A percentile compares a stretch with the other conserved stretches of the same genome.
Conservation (phyloP, 495 filamentous ascomycete genomes). For the Cercophora newfieldiana region DNA sequence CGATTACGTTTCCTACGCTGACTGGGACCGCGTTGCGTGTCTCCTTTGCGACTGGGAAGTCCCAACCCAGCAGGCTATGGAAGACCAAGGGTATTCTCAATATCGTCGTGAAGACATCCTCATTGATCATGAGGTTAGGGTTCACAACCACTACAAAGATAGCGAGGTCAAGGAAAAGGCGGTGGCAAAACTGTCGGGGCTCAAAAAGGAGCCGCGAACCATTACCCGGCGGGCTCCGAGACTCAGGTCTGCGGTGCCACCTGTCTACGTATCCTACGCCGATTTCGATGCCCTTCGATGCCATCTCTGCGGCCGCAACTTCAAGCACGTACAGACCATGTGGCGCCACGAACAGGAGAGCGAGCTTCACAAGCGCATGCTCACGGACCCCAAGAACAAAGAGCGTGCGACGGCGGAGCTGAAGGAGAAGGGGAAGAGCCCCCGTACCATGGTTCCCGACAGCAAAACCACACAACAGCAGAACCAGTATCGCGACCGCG, state of each 20-base stretch:
- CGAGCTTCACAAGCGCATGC: constrained; percentile 69
- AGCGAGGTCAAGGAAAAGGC: constrained; percentile 34
- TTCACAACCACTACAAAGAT: constrained; percentile 32
- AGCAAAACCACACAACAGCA: constrained; percentile 42
- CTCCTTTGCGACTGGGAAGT: constrained; percentile 36
- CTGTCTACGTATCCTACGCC: constrained; percentile 58
- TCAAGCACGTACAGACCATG: constrained; percentile 67
- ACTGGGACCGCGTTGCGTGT: constrained; percentile 37
- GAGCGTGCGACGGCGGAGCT: constrained; percentile 54
- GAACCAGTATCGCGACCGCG: constrained; percentile 75
- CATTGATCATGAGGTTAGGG: constrained; percentile 33
- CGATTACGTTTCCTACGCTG: constrained; percentile 34
- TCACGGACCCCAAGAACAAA: constrained; percentile 60
- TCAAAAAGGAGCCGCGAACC: constrained; percentile 27
- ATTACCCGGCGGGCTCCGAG: constrained; percentile 31
- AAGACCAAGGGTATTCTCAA: constrained; percentile 23
- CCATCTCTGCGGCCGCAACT: constrained; percentile 72
- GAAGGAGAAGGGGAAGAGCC: constrained; percentile 60
- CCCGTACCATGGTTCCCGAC: constrained; percentile 41
- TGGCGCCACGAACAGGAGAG: constrained; percentile 77
- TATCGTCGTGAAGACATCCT: constrained; percentile 30
- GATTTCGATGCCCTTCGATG: constrained; percentile 72
- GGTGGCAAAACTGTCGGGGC: constrained; percentile 33
- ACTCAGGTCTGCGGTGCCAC: constrained; percentile 26
- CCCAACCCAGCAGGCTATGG: constrained; percentile 23